Evolutionary conservation across 176 grass and related monocot genomes (phyloP).

Genomic region (Panicum miliaceum): DNA sequence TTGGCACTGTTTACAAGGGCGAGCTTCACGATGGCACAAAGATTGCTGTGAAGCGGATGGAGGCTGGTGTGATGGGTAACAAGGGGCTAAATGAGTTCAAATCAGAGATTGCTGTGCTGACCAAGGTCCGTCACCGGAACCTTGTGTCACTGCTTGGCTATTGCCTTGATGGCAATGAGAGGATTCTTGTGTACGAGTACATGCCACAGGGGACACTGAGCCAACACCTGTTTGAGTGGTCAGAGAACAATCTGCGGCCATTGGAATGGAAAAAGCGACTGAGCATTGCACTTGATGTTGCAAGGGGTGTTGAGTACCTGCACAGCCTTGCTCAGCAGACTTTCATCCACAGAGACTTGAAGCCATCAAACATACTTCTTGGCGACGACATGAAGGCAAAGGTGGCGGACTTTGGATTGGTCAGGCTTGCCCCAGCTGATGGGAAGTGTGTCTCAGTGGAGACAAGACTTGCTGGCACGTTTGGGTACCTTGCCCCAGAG

Average conservation of each 20-base stretch:
- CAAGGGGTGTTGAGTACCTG: slow-evolving; percentile 94
- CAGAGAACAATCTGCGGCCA: slow-evolving; percentile 57
- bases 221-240: slow-evolving; percentile 83
- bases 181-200: slow-evolving; percentile 95
- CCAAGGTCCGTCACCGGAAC: slow-evolving; percentile 90
- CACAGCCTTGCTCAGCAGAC: slow-evolving; percentile 92
- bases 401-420: slow-evolving; percentile 95
- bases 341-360: slow-evolving; percentile 97
- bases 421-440: slow-evolving; percentile 84
- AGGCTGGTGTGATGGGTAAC: slow-evolving; percentile 92
- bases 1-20: slow-evolving; percentile 92
- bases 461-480: slow-evolving; percentile 87
- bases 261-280: slow-evolving; percentile 95
- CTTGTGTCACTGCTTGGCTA: slow-evolving; percentile 92
- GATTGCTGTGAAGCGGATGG: slow-evolving; percentile 97
- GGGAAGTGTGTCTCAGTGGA: slow-evolving; percentile 85
- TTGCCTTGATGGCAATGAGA: slow-evolving; percentile 89
- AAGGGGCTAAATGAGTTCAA: slow-evolving; percentile 93
- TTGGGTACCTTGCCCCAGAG: slow-evolving; percentile 94
- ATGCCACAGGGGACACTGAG: slow-evolving; percentile 93
- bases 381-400: slow-evolving; percentile 98
- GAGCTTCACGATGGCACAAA: slow-evolving; percentile 96
- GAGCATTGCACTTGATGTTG: slow-evolving; percentile 89
- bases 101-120: slow-evolving; percentile 89
- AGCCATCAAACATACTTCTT: slow-evolving; percentile 94